Evolutionary conservation across 2,329 filamentous ascomycete species (phyloP).

Genomic region (Achaetomium macrosporum): DNA sequence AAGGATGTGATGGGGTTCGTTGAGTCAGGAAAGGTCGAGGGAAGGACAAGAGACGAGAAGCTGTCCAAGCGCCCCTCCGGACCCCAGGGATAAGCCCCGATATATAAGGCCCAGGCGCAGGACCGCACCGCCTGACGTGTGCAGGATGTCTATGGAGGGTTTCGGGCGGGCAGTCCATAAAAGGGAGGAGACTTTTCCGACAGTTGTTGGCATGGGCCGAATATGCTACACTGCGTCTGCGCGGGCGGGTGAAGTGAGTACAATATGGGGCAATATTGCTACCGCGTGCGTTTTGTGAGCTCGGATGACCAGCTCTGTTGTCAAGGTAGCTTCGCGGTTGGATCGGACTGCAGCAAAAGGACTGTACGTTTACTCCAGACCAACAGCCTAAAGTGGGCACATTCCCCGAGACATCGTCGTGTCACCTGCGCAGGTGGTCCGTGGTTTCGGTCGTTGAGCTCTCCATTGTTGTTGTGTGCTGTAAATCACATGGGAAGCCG

Average conservation of each 20-base stretch:
- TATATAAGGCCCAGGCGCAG: neutral
- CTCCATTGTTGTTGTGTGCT: neutral
- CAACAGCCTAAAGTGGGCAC: neutral
- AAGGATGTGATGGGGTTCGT: neutral
- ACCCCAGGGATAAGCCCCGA: neutral
- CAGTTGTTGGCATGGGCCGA: neutral
- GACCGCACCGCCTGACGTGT: neutral
- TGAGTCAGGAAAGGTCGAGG: neutral
- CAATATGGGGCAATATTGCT: neutral
- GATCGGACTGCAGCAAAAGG: neutral
- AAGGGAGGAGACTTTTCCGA: neutral
- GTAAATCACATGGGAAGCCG: no score
- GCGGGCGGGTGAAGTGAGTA: neutral
- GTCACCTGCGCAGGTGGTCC: neutral
- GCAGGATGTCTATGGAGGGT: neutral
- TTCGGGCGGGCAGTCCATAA: neutral
- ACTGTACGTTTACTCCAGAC: neutral
- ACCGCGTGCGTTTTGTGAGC: neutral
- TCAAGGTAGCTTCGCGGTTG: neutral
- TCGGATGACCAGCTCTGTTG: neutral
- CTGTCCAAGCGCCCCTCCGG: no score
- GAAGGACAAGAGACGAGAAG: neutral
- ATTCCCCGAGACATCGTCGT: neutral
- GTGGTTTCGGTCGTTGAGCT: neutral
- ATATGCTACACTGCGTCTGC: neutral